Evolutionary conservation across 257 asterid genomes (phyloP), one percentile per base, ranked within the genome.

Genomic region (Penstemon newberryi): DNA sequence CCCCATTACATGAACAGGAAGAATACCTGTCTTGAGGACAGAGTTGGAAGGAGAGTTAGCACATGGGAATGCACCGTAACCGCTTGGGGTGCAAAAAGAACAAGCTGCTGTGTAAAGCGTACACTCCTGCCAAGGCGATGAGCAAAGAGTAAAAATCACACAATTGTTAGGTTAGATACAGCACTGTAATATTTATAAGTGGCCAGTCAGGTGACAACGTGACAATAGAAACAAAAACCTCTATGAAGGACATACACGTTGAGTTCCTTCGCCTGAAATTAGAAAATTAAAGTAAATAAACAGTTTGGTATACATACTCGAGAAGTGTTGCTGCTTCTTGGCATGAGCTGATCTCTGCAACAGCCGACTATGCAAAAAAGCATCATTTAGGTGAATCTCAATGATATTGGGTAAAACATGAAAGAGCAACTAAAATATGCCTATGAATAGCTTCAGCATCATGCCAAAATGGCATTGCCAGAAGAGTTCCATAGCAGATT

Each of bases 51-150:
- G 80, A 94, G 96, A 78, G 92, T 84, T 58, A 82, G 92, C 79
- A 94, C 87, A 73, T 94, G 97, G 79, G 89, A 82, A 81, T 87
- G 99, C 77, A 94, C 97, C 13, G 92, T 72, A 75, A 89, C 99
- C 50, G 99, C 99, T 71, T 87, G 99, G 9, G 96, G 97, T 47
- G 99, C 97, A 84, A 94, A 94, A 76, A 94, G 88, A 78, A 94
- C 97, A 73, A 94, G 95, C 77, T 94, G 99, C 71, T 94, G 99
- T 4, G 95, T 91, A 73, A 94, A 94, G 65, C 91, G 95, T 66
- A 89, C 97, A 64, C 89, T 91, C 91, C 99, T 94, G 84, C 53
- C 67, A 79, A 75, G 63, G 69, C 44, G 40, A 73, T 8, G 66
- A 73, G 81, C 44, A 64, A 75, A 73, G 63, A 59, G 46, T 38